Base-by-base conservation (phyloP, 768 basidiomycete genomes). In the Pulveroboletus sp. region DNA sequence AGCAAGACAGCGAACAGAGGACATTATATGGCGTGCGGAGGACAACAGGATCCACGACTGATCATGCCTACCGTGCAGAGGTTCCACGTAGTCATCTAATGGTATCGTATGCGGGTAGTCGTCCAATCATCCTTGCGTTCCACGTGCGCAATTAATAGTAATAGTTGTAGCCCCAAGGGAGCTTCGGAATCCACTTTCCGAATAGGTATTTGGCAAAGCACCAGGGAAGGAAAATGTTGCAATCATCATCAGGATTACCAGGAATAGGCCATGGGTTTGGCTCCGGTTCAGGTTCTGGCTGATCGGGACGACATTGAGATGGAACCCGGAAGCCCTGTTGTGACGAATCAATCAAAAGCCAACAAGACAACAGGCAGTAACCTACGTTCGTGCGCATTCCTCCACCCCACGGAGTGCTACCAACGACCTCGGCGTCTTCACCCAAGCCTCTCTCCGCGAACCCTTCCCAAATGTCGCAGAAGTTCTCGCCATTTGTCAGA, bases 401-500 rank as follows among this genome's bases (percentile, higher is more conserved):
- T 78, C 92, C 91, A 60, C 94, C 94, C 94, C 94, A 97, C 16
- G 92, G 93, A 8, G 90, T 90, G 50, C 78, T 72, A 43, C 90
- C 87, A 25, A 79, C 71, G 34, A 97, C 80, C 14, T 56, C 70
- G 4, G 95, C 90, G 58, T 93, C 84, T 11, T 72, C 63, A 4
- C 94, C 94, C 40, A 98, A 69, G 1, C 95, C 95, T 31, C 90
- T 77, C 57, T 78, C 69, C 6, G 90, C 78, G 64, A 97, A 99
- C 36, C 82, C 90, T 49, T 76, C 70, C 94, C 93, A 97, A 54
- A 99, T 69, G 13, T 75, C 74, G 67, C 95, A 99, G 58, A 76
- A 73, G 76, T 99, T 99, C 79, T 93, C 90, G 4, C 95, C 95
- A 13, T 84, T 90, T 4, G 95, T 97, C 50, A 97, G 77, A 37